These are phyloP conservation scores for Tritrichomonas musculus DNA, from an alignment of 208 protist genomes.

Conservation along the genomic window DNA sequence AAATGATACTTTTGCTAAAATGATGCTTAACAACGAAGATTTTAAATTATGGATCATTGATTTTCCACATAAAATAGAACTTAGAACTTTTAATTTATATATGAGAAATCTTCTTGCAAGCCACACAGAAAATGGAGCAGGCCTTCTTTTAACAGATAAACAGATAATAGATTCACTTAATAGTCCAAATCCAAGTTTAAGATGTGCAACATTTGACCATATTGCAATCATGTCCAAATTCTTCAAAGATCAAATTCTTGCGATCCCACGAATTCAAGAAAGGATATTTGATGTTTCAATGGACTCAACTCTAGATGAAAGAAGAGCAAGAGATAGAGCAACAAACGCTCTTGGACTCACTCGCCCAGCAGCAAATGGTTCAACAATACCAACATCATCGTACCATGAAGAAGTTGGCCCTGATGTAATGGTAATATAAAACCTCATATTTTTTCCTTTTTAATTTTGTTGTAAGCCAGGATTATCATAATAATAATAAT, in stretches of 20 bases:
- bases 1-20: neutral
- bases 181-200: neutral
- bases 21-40: neutral
- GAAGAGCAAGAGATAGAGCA: neutral
- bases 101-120: neutral
- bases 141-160: neutral
- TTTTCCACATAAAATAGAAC: neutral
- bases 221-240: neutral
- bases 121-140: neutral
- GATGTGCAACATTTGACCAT: neutral
- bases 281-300: neutral
- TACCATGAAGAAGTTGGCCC: too few species aligned
- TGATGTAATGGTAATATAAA: too few species aligned
- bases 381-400: too few species aligned
- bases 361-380: too few species aligned
- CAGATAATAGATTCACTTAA: neutral
- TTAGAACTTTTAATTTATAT: neutral
- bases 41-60: neutral
- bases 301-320: neutral
- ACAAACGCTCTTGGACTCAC: neutral
- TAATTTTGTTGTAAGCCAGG: too few species aligned
- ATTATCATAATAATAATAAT: too few species aligned
- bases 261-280: neutral
- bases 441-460: too few species aligned
- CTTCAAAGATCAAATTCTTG: neutral